These are phyloP conservation scores for Myxozyma geophila DNA, from an alignment of 805 yeast genomes.

Conservation along the genomic window DNA sequence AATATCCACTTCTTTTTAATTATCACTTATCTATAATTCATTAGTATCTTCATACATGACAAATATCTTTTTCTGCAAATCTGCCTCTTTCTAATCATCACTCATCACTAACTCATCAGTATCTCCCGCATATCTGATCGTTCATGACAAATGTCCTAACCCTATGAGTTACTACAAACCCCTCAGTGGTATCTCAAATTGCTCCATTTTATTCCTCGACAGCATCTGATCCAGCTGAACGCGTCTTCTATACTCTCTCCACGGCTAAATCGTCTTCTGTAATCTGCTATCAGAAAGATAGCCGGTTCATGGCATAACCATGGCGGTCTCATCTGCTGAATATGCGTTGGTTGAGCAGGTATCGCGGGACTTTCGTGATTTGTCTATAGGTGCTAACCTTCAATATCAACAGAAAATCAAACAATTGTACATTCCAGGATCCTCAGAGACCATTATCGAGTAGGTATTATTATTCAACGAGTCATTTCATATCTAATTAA, in stretches of 20 bases:
- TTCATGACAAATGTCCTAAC: background rate
- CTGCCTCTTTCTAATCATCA: too few relatives aligned
- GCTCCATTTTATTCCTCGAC: background rate
- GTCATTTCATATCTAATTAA: constrained; percentile 41
- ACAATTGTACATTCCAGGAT: constrained; percentile 53
- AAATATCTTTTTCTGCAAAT: too few relatives aligned
- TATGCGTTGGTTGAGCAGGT: background rate
- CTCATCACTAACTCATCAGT: too few relatives aligned
- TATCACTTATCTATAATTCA: too few relatives aligned
- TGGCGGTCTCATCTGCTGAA: constrained; percentile 12
- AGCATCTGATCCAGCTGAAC: too few relatives aligned
- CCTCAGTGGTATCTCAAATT: background rate
- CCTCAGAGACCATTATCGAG: constrained; percentile 66
- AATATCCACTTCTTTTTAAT: too few relatives aligned
- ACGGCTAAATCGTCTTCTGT: too few relatives aligned
- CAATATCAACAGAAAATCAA: constrained; percentile 42
- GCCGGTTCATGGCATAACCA: background rate
- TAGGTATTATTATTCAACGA: constrained; percentile 43
- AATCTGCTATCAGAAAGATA: background rate
- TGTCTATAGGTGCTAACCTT: background rate
- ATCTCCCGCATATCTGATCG: background rate
- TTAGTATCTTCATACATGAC: too few relatives aligned
- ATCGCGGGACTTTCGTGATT: background rate
- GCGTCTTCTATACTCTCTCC: too few relatives aligned
- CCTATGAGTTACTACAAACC: constrained; percentile 6